These are phyloP conservation scores for Raddia guianensis DNA, from an alignment of 176 grass and related monocot genomes.

Conservation along the genomic window DNA sequence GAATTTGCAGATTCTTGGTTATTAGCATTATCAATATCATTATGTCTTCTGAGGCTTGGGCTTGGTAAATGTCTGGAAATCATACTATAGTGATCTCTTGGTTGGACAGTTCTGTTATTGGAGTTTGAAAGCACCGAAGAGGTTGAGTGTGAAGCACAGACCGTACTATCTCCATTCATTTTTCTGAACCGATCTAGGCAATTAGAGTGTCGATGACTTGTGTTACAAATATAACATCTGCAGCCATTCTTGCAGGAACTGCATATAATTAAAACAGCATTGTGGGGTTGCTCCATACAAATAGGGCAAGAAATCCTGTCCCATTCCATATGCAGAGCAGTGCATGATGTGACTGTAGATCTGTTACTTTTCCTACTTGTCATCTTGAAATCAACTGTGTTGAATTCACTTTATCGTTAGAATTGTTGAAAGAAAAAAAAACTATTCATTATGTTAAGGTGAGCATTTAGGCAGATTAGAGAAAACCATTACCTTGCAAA, in stretches of 20 bases:
- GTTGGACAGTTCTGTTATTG: conserved; percentile 52
- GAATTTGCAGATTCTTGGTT: conserved; percentile 55
- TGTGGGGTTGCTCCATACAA: conserved; percentile 99
- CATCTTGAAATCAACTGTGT: conserved; percentile 82
- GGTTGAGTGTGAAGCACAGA: conserved; percentile 66
- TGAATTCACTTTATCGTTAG: conserved; percentile 58
- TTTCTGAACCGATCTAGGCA: conserved; percentile 94
- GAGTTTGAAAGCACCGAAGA: conserved; percentile 60
- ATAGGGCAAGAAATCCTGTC: conserved; percentile 94
- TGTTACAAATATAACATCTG: conserved; percentile 94
- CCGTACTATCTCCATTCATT: conserved; percentile 71
- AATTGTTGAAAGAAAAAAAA: conserved; percentile 46
- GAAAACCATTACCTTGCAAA: conserved; percentile 8
- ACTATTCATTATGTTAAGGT: conserved; percentile 31
- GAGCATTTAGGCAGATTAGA: conserved; percentile 34
- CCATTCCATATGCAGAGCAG: conserved; percentile 90
- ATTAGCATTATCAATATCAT: conserved; percentile 53
- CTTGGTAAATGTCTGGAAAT: conserved; percentile 57
- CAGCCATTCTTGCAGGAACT: conserved; percentile 90
- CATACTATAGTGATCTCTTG: conserved; percentile 49
- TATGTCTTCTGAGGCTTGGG: conserved; percentile 37
- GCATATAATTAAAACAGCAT: conserved; percentile 90
- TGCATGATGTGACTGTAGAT: conserved; percentile 50
- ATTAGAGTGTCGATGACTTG: conserved; percentile 97
- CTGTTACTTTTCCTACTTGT: conserved; percentile 74